Evolutionary conservation across 2,329 filamentous ascomycete genomes (phyloP), one percentile per base, ranked within the genome.

Genomic region (Coniochaeta hoffmannii): DNA sequence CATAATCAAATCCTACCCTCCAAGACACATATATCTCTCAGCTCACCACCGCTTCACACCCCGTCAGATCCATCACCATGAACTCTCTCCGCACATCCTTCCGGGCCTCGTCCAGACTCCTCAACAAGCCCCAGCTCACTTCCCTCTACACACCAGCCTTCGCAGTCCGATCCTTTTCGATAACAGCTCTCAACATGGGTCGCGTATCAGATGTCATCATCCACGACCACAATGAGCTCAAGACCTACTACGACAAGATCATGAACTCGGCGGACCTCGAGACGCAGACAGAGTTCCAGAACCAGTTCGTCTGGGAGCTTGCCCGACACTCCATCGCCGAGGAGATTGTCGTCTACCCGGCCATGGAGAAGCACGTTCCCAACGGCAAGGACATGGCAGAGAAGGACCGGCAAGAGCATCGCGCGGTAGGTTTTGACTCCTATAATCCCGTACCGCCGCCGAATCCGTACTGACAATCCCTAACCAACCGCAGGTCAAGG

Each of bases 331-430:
- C 73, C 0, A 66, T 79, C n/a, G 68, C 68, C 7, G 75, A 79
- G 57, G 76, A 80, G 59, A 62, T 79, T 0, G 68, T 83, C 10
- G 68, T 83, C 0, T 82, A 82, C 57, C 80, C 80, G 0, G 78
- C 76, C 1, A 68, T 83, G 17, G 76, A 81, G 61, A 73, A 76
- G 56, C 65, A 78, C 54, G 59, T 82, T 17, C 64, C 68, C 1
- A 60, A 70, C 44, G 78, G 79, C 49, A 68, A 71, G 32, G 59
- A 64, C 1, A 65, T 78, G 59, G 76, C 77, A 0, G 72, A 78
- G 14, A 71, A 72, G 46, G 77, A 82, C 61, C 71, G 78, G 10
- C 60, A 67, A 2, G 73, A 79, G 57, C 76, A 80, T 60, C 73
- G 76, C 19, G 36, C 51, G n/a, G 61, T 77, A 63, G n/a, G 61